Conservation (phyloP, 1,284 basidiomycete genomes). For the Erythrobasidium hasegawianum region DNA sequence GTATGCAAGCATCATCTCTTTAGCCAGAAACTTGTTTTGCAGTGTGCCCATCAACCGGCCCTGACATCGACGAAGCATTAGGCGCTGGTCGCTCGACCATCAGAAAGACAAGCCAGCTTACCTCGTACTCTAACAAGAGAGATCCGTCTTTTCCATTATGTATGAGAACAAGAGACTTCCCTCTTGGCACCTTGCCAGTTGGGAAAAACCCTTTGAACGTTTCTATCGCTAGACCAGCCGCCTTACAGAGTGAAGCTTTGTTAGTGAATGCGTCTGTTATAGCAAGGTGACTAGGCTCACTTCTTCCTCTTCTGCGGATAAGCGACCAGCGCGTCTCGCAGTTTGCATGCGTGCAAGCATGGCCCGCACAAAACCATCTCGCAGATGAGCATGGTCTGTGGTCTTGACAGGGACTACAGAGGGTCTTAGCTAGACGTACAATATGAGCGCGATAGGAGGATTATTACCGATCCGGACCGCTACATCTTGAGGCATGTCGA, state of each 20-base stretch:
- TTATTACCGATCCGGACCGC: conserved; percentile 66
- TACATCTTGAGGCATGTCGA: conserved; percentile 60
- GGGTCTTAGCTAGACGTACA: conserved; percentile 39
- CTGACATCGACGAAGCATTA: conserved; percentile 38
- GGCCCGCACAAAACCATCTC: conserved; percentile 77
- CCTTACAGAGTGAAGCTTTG: too few relatives aligned
- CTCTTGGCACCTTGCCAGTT: conserved; percentile 52
- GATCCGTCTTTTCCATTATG: conserved; percentile 44
- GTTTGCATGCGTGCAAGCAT: conserved; percentile 62
- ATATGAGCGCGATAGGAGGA: conserved; percentile 10
- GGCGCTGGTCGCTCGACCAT: not conserved
- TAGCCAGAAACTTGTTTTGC: conserved; percentile 49
- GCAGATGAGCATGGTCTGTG: conserved; percentile 73
- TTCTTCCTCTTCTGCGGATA: conserved; percentile 30
- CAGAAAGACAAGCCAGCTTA: conserved; percentile 33
- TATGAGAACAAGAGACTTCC: conserved; percentile 51
- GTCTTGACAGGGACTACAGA: conserved; percentile 67
- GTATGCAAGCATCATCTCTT: conserved; percentile 51
- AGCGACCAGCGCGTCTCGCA: conserved; percentile 43
- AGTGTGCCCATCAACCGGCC: conserved; percentile 50
- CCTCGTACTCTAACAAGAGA: conserved; percentile 50
- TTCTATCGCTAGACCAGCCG: conserved; percentile 15
- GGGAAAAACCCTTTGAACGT: conserved; percentile 54
- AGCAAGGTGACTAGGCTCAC: too few relatives aligned
- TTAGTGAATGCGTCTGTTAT: too few relatives aligned